Conservation (phyloP, 768 basidiomycete species). For the Lactifluus piperatus region DNA sequence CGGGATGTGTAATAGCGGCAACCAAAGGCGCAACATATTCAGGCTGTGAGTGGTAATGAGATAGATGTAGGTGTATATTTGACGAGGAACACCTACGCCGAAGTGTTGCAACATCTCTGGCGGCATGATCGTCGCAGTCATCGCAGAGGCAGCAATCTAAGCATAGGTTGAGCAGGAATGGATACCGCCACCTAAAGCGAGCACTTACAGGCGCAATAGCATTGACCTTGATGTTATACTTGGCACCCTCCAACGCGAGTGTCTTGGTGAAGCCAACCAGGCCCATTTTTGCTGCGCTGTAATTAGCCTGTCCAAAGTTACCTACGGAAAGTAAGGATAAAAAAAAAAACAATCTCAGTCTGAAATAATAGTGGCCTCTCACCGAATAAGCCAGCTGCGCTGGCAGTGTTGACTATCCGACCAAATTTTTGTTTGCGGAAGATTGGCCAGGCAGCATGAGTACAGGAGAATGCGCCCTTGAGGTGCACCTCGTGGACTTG, state of each 20-base stretch:
- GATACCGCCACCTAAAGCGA: neutral
- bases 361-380: neutral
- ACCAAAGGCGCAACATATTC: conserved; percentile 92
- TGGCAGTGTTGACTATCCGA: conserved; percentile 88
- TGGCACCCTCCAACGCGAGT: conserved; percentile 84
- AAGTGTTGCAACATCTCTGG: conserved; percentile 88
- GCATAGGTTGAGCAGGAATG: neutral
- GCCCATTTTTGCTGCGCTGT: conserved; percentile 97
- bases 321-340: conserved; percentile 34
- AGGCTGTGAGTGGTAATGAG: conserved; percentile 40
- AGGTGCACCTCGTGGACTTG: conserved; percentile 83
- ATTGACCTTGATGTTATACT: conserved; percentile 80
- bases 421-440: conserved; percentile 96
- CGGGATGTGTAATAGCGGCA: conserved; percentile 75
- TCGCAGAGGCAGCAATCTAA: conserved; percentile 89
- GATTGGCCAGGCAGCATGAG: conserved; percentile 92
- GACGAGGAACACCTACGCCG: conserved; percentile 36
- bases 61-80: neutral
- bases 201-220: conserved; percentile 80
- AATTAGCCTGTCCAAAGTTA: conserved; percentile 96
- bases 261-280: conserved; percentile 90
- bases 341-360: too few species aligned
- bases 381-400: conserved; percentile 92
- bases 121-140: conserved; percentile 95
- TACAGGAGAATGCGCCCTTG: conserved; percentile 88